phyloP scores from a whole-genome alignment of 2,329 filamentous ascomycete genomes.

The Chrysoporthe deuterocubensis region DNA sequence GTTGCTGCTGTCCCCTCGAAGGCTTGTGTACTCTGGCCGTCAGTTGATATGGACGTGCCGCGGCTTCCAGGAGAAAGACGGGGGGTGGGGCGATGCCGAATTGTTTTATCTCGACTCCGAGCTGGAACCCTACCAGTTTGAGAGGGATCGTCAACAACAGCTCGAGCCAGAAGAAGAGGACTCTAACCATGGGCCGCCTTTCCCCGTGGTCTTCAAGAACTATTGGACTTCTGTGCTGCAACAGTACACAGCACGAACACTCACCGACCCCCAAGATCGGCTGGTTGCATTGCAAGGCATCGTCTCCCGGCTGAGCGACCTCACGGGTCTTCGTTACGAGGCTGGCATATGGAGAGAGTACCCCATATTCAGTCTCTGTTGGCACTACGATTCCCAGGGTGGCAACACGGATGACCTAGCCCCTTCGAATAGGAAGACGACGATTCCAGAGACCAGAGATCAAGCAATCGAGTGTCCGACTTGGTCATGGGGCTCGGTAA shows the following conservation, averaged over 20 bases:
- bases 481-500: background rate
- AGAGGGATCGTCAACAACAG: background rate
- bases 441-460: background rate
- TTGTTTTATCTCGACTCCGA: constrained; percentile 2
- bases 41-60: background rate
- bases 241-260: constrained; percentile 7
- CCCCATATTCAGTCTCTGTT: background rate
- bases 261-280: background rate
- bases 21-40: background rate
- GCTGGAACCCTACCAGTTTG: background rate
- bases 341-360: constrained; percentile 1
- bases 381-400: constrained; percentile 2
- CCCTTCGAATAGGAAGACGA: background rate
- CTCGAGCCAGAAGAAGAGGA: background rate
- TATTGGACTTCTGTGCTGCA: background rate
- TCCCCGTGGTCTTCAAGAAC: background rate
- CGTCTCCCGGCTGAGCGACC: background rate
- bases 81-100: background rate
- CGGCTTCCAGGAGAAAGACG: background rate
- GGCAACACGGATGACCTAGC: background rate
- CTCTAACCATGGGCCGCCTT: background rate
- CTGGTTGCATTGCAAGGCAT: background rate
- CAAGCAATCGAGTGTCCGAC: background rate
- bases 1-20: background rate
- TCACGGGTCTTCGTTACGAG: background rate